Conservation (phyloP, 2,329 filamentous ascomycete species). For the Arachnomyces sp. region DNA sequence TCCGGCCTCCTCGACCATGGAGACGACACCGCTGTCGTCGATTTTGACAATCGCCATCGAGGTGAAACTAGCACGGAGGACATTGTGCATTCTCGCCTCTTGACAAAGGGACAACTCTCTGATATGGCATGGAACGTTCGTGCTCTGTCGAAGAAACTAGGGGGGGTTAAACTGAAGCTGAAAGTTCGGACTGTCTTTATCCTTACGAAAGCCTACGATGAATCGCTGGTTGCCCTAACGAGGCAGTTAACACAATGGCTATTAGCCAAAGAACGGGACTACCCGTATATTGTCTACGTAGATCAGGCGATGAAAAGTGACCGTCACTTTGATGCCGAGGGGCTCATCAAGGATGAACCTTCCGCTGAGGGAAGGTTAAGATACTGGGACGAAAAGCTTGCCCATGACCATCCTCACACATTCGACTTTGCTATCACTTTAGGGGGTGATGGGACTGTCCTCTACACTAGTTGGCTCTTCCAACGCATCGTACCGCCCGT, state of each 20-base stretch:
- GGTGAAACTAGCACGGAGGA: constrained; percentile 16
- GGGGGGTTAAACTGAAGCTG: constrained; percentile 73
- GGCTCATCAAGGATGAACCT: constrained; percentile 56
- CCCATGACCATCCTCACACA: constrained; percentile 65
- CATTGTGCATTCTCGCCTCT: constrained; percentile 57
- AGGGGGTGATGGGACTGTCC: constrained; percentile 90
- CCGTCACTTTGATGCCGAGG: constrained; percentile 63
- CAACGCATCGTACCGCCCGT: constrained; percentile 91
- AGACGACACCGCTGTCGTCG: not conserved
- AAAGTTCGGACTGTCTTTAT: constrained; percentile 77
- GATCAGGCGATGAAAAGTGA: constrained; percentile 66
- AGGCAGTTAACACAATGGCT: constrained; percentile 74
- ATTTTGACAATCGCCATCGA: constrained; percentile 11
- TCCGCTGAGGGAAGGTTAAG: constrained; percentile 53
- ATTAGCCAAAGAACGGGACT: constrained; percentile 58
- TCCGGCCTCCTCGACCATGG: not conserved
- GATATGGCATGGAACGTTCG: constrained; percentile 97
- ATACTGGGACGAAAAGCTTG: constrained; percentile 79
- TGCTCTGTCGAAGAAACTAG: constrained; percentile 77
- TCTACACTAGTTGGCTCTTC: constrained; percentile 95
- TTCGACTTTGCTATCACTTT: constrained; percentile 93
- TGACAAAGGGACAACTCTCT: constrained; percentile 89
- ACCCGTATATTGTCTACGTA: constrained; percentile 68
- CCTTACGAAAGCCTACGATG: constrained; percentile 85
- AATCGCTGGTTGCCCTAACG: constrained; percentile 67